Evolutionary conservation across 495 filamentous ascomycete species (phyloP), one percentile per base, ranked within the genome.

Genomic region (Polyplosphaeria fusca): DNA sequence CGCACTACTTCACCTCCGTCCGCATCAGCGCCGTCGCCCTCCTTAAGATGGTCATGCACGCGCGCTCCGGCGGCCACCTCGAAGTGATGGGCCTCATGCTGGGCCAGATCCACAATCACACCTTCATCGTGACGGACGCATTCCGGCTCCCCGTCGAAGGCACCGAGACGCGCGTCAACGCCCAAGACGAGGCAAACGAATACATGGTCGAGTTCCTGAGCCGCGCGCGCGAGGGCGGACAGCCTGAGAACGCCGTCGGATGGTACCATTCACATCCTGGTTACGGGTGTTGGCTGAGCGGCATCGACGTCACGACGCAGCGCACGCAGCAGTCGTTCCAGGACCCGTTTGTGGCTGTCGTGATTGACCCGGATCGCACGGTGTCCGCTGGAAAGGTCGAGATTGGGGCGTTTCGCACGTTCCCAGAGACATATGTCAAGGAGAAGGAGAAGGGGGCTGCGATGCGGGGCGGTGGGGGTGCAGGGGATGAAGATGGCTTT

Each of bases 61-160:
- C 94, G 1, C 87, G 94, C 19, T 88, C 87, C 0, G 94, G 94
- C 45, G 92, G 93, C 16, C 83, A 83, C 1, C 78, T 97, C 52
- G 94, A 99, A 72, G 80, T 99, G 40, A 99, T 99, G 94, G 94
- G 94, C 42, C 72, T 99, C 64, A 97, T 99, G 94, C 89, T 96
- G 73, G 94, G 94, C 35, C 93, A 94, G 67, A 87, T 95, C 27
- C 79, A 85, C 41, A 82, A 87, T 46, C 78, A 84, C 51, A 88
- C 89, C 3, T 86, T 99, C 66, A 84, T 99, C 42, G 86, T 99
- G 12, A 97, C 90, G 3, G 94, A 99, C 68, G 88, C 91, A 14
- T 93, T 96, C 71, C 83, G 91, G 1, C 79, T 99, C 40, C 94
- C 94, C 0, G 94, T 99, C 42, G 94, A 97, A 66, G 94, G 94